Evolutionary conservation across 371 early-diverging fungal genomes (phyloP).

Genomic region (Apophysomyces elegans): DNA sequence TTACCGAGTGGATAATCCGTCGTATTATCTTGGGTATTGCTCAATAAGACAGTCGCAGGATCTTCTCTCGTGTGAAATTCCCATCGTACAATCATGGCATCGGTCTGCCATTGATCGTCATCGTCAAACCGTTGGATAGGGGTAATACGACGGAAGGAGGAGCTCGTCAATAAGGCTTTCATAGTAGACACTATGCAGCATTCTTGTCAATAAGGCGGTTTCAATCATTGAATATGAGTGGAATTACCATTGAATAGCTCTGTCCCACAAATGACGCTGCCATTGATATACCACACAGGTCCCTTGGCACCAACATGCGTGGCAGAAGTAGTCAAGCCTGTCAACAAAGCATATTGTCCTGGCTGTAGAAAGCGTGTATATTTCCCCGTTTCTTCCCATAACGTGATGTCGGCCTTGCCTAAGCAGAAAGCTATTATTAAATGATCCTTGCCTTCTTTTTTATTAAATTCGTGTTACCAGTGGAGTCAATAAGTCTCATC

Average conservation of each 20-base stretch:
- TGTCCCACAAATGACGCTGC: conserved; percentile 42
- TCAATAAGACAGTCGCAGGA: neutral
- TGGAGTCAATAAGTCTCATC: conserved; percentile 35
- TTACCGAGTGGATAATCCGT: neutral
- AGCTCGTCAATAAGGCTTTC: conserved; percentile 31
- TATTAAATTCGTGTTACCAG: conserved; percentile 24
- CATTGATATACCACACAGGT: conserved; percentile 48
- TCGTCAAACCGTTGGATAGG: conserved; percentile 24
- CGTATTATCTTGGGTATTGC: neutral
- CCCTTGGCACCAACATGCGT: conserved; percentile 20
- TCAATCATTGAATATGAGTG: neutral
- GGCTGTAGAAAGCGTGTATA: conserved; percentile 29
- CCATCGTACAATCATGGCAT: conserved; percentile 39
- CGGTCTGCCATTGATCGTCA: conserved; percentile 37
- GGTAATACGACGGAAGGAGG: conserved; percentile 24
- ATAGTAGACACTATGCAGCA: conserved; percentile 32
- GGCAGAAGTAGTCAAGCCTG: conserved; percentile 38
- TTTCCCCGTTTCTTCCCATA: conserved; percentile 46
- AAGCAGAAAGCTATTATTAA: conserved; percentile 8
- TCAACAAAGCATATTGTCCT: conserved; percentile 40
- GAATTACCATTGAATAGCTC: conserved; percentile 41
- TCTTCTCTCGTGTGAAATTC: conserved; percentile 15
- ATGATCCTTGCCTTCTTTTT: neutral
- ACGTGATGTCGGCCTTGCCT: conserved; percentile 43
- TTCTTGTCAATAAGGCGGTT: neutral